Base-by-base conservation (phyloP, 225 moss, liverwort and hornwort species). In the Physcomitrellopsis africana region DNA sequence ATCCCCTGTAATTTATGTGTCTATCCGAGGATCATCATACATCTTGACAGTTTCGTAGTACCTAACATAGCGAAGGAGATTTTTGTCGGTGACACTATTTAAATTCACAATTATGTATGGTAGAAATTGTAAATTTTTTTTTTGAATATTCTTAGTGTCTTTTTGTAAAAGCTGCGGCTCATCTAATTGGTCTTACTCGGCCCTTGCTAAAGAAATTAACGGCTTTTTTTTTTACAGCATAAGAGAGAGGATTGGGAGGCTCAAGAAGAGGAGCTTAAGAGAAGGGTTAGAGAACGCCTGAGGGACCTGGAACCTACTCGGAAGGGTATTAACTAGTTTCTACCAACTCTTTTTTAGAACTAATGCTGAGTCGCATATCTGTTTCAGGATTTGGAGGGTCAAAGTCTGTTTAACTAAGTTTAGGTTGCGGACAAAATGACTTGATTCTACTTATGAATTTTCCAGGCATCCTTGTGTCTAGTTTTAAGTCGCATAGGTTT, bases 171-270 rank as follows among this genome's bases (percentile, higher is more conserved):
- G 48, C 11, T 65, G 24, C 63, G 41, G 53, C 20, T 6, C 68
- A 46, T 61, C 32, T 41, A 46, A 19, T 53, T 54, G 32, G 46
- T 70, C 32, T 32, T 44, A 67, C 68, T 73, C 6, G 49, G 32
- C 24, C 20, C 10, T 44, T 77, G 45, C 15, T 2, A 19, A 61
- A 46, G 24, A 77, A 77, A 69, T 62, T 51, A n/a, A 67, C 7
- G 32, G 1, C 4, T 29, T 14, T 43, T 48, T 43, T 48, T 44
- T 43, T 77, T 73, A 59, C 81, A 97, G 97, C 87, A 94, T 86
- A 79, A 87, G 70, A 90, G 88, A 81, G 94, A 94, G 80, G 97
- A 94, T 72, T 97, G 97, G 97, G 94, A 90, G 76, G 93, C 88
- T 44, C 97, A 97, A 77, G 97, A 97, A 75, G 87, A 77, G 76